A percentile compares a stretch with the other conserved stretches of the same genome.
Conservation (phyloP, 164 flowering plant genomes). For the Vitis vinifera region DNA sequence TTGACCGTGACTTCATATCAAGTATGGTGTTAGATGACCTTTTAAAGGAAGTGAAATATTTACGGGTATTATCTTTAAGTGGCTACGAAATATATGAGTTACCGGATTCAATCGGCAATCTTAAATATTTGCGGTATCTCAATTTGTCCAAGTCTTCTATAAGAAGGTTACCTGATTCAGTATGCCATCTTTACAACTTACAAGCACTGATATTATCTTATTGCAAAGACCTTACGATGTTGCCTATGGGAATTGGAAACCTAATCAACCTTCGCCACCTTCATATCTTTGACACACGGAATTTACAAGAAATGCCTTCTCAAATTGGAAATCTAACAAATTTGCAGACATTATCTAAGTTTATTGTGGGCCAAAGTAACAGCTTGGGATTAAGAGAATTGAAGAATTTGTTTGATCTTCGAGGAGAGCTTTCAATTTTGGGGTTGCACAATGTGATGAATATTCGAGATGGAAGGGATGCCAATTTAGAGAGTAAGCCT, state of each 20-base stretch:
- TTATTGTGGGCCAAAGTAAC: slow-evolving; percentile 1
- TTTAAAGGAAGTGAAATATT: no score
- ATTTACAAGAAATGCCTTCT: slow-evolving; percentile 9
- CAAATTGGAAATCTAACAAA: slow-evolving; percentile 13
- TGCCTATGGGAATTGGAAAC: slow-evolving; percentile 19
- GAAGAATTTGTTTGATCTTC: slow-evolving; percentile 1
- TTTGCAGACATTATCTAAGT: slow-evolving; percentile 1
- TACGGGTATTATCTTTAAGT: no score
- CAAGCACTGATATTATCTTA: background rate
- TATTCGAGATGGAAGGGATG: slow-evolving; percentile 12
- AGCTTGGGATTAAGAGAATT: slow-evolving; percentile 3
- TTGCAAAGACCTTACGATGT: background rate
- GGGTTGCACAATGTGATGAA: slow-evolving; percentile 13
- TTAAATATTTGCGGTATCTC: no score
- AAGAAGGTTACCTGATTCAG: no score
- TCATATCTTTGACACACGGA: background rate
- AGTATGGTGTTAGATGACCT: no score
- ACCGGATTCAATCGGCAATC: no score
- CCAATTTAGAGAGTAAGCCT: slow-evolving; percentile 14
- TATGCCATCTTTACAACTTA: background rate
- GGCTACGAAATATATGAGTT: no score
- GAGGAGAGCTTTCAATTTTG: slow-evolving; percentile 2
- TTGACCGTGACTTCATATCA: no score
- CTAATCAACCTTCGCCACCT: slow-evolving; percentile 27
- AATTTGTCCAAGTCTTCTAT: fast-evolving